A percentile compares a stretch with the other conserved stretches of the same genome.
Evolutionary conservation across 345 rosid species (phyloP).

Genomic region (Euclidium syriacum): DNA sequence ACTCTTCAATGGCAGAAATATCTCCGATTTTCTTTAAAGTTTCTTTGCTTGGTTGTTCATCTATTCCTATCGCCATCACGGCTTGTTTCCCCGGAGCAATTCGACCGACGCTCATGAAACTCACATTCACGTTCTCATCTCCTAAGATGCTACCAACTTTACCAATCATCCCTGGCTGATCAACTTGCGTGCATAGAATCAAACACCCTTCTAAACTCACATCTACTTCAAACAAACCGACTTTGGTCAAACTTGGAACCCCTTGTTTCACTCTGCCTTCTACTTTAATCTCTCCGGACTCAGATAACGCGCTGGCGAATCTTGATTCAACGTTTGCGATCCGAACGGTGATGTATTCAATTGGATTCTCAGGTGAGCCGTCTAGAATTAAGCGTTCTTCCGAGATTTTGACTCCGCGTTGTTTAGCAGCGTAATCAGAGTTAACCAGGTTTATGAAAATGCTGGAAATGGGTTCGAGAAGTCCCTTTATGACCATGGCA

Average conservation of each 20-base stretch:
- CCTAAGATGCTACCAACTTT: constrained; percentile 55
- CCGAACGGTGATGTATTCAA: constrained; percentile 56
- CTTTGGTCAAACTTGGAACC: constrained; percentile 51
- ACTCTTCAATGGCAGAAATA: constrained; percentile 51
- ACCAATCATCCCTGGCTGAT: constrained; percentile 73
- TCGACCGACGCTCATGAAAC: constrained; percentile 63
- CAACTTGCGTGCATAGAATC: constrained; percentile 60
- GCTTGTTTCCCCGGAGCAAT: constrained; percentile 56
- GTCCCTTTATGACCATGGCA: constrained; percentile 68
- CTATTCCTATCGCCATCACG: constrained; percentile 71
- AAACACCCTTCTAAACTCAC: constrained; percentile 78
- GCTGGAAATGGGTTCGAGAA: constrained; percentile 60
- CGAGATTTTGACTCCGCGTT: constrained; percentile 50
- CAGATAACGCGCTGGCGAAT: constrained; percentile 61
- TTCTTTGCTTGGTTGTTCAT: constrained; percentile 53
- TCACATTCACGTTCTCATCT: constrained; percentile 62
- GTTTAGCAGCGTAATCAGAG: constrained; percentile 63
- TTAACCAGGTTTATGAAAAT: constrained; percentile 62
- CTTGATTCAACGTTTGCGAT: constrained; percentile 67
- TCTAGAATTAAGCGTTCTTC: constrained; percentile 50
- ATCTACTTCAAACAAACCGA: constrained; percentile 66
- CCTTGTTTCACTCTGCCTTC: constrained; percentile 74
- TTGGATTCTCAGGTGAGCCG: constrained; percentile 54
- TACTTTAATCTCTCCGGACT: constrained; percentile 48
- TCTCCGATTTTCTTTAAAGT: constrained; percentile 49